phyloP scores from a whole-genome alignment of 257 asterid species.

The Nicotiana otophora region DNA sequence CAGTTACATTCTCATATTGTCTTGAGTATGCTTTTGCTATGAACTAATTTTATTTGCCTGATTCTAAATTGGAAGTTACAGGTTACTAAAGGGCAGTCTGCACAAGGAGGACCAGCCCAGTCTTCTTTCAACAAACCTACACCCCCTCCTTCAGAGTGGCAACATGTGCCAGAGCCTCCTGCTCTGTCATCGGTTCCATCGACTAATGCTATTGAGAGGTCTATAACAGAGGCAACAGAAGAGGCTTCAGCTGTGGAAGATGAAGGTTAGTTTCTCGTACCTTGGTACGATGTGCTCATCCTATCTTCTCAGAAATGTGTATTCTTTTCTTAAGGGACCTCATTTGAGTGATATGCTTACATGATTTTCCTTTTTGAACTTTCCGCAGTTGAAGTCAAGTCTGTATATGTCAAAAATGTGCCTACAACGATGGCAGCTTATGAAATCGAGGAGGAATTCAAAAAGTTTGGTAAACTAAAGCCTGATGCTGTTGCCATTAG shows the following conservation, averaged over 20 bases:
- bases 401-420: constrained; percentile 91
- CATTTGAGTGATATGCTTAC: neutral
- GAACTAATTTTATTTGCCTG: constrained; percentile 10
- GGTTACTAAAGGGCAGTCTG: constrained; percentile 68
- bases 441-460: constrained; percentile 89
- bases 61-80: constrained; percentile 30
- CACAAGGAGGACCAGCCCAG: constrained; percentile 39
- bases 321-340: neutral
- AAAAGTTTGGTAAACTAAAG: constrained; percentile 78
- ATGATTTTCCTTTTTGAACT: constrained; percentile 10
- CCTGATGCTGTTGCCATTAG: constrained; percentile 96
- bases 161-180: constrained; percentile 46
- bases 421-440: constrained; percentile 86
- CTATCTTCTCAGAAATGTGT: neutral
- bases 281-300: neutral
- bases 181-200: constrained; percentile 43
- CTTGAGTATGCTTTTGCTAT: neutral
- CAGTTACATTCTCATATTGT: neutral
- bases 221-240: constrained; percentile 49
- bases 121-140: constrained; percentile 38
- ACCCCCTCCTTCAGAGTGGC: constrained; percentile 53
- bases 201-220: constrained; percentile 45
- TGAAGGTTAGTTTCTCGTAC: constrained; percentile 45
- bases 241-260: constrained; percentile 67
- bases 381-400: constrained; percentile 67